phyloP scores from a whole-genome alignment of 345 rosid genomes.

The Lepidium aucheri region DNA sequence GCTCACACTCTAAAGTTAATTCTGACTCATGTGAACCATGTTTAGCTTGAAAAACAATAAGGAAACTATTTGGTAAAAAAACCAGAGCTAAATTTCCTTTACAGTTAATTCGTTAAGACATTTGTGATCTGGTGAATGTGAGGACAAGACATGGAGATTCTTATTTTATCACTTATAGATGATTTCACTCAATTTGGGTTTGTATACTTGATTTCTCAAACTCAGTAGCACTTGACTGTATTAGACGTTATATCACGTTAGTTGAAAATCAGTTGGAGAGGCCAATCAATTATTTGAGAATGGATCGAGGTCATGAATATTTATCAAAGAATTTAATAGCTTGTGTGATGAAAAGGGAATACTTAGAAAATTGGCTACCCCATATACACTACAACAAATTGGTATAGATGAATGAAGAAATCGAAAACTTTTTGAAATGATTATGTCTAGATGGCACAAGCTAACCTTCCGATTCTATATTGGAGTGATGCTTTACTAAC shows the following conservation, averaged over 20 bases:
- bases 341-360: too few relatives aligned
- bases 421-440: background rate
- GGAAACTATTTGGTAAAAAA: slow-evolving; percentile 2
- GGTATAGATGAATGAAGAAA: background rate
- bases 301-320: too few relatives aligned
- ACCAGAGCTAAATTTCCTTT: background rate
- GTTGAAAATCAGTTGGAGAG: background rate
- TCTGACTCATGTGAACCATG: background rate
- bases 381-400: background rate
- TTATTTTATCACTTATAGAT: slow-evolving; percentile 5
- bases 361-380: background rate
- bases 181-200: background rate
- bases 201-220: background rate
- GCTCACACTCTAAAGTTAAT: background rate
- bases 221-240: background rate
- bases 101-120: background rate
- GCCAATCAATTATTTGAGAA: background rate
- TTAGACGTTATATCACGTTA: background rate
- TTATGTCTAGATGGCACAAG: background rate
- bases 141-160: background rate
- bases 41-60: background rate
- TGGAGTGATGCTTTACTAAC: background rate
- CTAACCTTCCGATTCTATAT: background rate
- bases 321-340: too few relatives aligned
- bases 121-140: background rate